Conservation (phyloP, 2,329 filamentous ascomycete species). For the Xylariaceae sp. region DNA sequence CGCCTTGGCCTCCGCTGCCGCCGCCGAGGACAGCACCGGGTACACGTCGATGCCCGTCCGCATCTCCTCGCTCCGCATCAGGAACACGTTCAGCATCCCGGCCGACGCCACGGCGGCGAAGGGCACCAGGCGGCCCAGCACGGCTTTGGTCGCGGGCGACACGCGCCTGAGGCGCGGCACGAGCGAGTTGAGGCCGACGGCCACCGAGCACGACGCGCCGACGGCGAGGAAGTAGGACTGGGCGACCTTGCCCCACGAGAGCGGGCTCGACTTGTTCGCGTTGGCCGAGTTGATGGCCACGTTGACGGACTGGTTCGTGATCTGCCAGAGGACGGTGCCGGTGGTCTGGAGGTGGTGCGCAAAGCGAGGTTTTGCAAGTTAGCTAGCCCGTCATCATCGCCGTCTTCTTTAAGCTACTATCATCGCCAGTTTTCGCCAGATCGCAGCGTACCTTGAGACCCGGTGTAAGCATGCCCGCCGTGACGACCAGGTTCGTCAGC, state of each 20-base stretch:
- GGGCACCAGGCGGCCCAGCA: constrained; percentile 86
- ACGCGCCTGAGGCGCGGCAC: constrained; percentile 82
- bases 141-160: constrained; percentile 71
- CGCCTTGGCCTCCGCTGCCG: constrained; percentile 60
- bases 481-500: constrained; percentile 90
- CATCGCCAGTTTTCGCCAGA: not conserved
- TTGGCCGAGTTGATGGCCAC: constrained; percentile 98
- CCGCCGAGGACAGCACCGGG: constrained; percentile 68
- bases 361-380: not conserved
- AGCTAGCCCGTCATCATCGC: not conserved
- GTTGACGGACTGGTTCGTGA: constrained; percentile 96
- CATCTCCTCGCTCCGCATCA: constrained; percentile 98
- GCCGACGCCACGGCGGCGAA: constrained; percentile 94
- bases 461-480: constrained; percentile 94
- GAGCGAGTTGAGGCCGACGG: constrained; percentile 85
- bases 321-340: constrained; percentile 91
- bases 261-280: constrained; percentile 93
- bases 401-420: not conserved
- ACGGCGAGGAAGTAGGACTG: constrained; percentile 94
- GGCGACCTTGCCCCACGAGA: constrained; percentile 77
- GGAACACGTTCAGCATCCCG: constrained; percentile 90
- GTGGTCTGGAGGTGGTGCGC: constrained; percentile 57
- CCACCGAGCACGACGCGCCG: constrained; percentile 89
- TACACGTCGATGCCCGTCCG: constrained; percentile 90
- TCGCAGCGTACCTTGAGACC: constrained; percentile 65